Evolutionary conservation across 352 stramenopile genomes (phyloP).

Genomic region (Pseudoperonospora humuli): DNA sequence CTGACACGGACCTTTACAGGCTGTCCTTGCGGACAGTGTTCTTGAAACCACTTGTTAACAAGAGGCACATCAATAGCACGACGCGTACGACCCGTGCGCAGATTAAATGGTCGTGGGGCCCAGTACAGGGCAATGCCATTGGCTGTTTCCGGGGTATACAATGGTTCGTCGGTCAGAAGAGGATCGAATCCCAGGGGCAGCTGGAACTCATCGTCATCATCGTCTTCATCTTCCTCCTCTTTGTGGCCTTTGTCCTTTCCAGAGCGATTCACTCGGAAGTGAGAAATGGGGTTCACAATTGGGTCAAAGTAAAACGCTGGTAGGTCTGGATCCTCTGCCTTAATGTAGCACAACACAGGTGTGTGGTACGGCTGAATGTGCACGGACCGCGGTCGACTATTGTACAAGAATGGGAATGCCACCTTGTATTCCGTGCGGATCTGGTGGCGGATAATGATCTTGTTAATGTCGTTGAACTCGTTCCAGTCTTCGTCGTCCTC

Average conservation of each 20-base stretch:
- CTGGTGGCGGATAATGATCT: constrained; percentile 99
- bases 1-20: constrained; percentile 98
- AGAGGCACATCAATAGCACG: constrained; percentile 97
- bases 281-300: constrained; percentile 97
- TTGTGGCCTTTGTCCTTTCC: constrained; percentile 34
- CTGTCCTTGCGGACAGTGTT: constrained; percentile 96
- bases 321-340: constrained; percentile 91
- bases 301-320: constrained; percentile 96
- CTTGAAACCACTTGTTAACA: constrained; percentile 98
- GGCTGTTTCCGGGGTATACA: constrained; percentile 93
- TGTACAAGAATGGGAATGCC: constrained; percentile 99
- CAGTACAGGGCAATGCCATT: constrained; percentile 98
- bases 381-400: constrained; percentile 94
- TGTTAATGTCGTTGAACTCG: constrained; percentile 99
- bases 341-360: constrained; percentile 95
- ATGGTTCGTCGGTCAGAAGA: constrained; percentile 88
- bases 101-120: constrained; percentile 96
- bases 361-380: constrained; percentile 95
- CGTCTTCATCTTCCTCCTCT: constrained; percentile 45
- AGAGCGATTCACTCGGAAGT: constrained; percentile 81
- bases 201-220: constrained; percentile 86
- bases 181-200: constrained; percentile 85
- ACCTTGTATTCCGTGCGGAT: constrained; percentile 99
- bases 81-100: constrained; percentile 92
- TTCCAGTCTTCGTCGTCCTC: constrained; percentile 99